phyloP scores from a whole-genome alignment of 78 protist species.

The Dictyostelium capitatum region DNA sequence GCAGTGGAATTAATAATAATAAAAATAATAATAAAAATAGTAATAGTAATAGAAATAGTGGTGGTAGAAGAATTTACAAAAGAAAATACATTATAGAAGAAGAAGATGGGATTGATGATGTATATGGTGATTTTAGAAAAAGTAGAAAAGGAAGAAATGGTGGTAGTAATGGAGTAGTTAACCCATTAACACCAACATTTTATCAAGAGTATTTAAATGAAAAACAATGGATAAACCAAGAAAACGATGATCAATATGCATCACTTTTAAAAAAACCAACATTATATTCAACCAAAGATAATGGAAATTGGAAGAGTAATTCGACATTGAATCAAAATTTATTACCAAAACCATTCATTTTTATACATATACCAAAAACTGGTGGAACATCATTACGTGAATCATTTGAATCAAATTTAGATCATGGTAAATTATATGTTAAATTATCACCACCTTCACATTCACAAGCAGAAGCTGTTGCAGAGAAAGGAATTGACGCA shows the following conservation, averaged over 20 bases:
- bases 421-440: neutral
- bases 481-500: neutral
- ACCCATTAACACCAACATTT: neutral
- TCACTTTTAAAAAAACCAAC: neutral
- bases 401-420: neutral
- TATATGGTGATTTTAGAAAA: too few species aligned
- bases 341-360: conserved; percentile 43
- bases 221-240: neutral
- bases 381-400: conserved; percentile 20
- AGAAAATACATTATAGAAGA: too few species aligned
- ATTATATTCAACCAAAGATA: neutral
- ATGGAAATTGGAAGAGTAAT: conserved; percentile 7
- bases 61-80: too few species aligned
- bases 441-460: neutral
- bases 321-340: conserved; percentile 1
- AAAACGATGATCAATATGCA: too few species aligned
- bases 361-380: conserved; percentile 52
- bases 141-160: neutral
- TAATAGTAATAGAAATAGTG: too few species aligned
- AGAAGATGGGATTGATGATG: too few species aligned
- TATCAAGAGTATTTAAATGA: neutral
- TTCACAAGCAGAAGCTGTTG: neutral
- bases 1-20: too few species aligned
- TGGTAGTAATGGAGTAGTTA: neutral
- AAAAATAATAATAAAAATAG: too few species aligned